These are phyloP conservation scores for Bertia moriformis DNA, from an alignment of 2,329 filamentous ascomycete genomes.

Conservation along the genomic window DNA sequence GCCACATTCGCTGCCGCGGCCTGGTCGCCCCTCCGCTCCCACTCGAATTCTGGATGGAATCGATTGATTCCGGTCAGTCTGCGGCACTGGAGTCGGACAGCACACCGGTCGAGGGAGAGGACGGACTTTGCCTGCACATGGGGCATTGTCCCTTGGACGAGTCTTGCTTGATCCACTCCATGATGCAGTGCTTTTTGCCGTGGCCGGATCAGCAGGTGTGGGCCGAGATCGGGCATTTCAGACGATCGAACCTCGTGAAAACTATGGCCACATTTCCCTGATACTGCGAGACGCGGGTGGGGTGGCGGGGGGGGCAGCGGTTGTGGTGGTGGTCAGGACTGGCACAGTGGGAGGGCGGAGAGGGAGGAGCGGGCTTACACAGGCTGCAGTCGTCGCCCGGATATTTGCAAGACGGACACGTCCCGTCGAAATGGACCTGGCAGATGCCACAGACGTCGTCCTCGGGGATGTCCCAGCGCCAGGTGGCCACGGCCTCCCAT, in stretches of 20 bases:
- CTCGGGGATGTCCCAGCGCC: constrained; percentile 94
- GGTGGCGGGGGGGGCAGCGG: background rate
- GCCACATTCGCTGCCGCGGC: no score
- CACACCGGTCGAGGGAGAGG: background rate
- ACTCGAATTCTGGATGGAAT: no score
- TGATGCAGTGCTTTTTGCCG: constrained; percentile 97
- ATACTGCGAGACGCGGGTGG: constrained; percentile 41
- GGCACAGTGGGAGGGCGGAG: constrained; percentile 1
- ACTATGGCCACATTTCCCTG: constrained; percentile 90
- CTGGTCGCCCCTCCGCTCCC: no score
- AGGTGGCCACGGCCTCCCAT: constrained; percentile 89
- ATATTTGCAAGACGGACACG: constrained; percentile 94
- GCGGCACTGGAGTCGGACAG: no score
- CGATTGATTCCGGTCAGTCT: no score
- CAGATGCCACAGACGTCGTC: constrained; percentile 98
- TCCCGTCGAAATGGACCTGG: constrained; percentile 93
- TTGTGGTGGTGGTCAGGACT: constrained; percentile 1
- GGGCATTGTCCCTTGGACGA: constrained; percentile 85
- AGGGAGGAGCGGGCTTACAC: constrained; percentile 56
- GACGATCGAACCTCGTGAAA: constrained; percentile 71
- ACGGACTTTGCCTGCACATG: constrained; percentile 86
- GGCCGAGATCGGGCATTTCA: background rate
- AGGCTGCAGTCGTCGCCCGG: constrained; percentile 91
- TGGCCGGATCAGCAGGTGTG: constrained; percentile 4
- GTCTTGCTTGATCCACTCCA: constrained; percentile 92